These are phyloP conservation scores for Scheffersomyces segobiensis DNA, from an alignment of 1,139 yeast species.

Conservation along the genomic window DNA sequence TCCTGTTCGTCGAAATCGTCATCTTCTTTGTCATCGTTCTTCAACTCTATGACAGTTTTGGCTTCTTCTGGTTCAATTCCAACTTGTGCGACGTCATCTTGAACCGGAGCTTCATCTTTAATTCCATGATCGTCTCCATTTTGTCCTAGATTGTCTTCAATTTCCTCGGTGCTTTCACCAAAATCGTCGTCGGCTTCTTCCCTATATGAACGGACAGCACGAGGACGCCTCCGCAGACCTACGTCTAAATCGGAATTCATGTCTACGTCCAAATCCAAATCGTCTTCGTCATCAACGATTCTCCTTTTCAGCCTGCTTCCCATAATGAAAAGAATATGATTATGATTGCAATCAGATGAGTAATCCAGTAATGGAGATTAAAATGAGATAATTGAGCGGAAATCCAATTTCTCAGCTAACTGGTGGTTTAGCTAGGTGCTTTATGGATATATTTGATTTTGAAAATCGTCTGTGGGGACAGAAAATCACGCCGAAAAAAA, in stretches of 20 bases:
- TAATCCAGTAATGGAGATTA: background rate
- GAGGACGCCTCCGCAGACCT: background rate
- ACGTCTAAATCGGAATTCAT: conserved; percentile 17
- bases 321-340: conserved; percentile 3
- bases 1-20: conserved; percentile 33
- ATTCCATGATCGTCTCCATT: conserved; percentile 3
- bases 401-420: background rate
- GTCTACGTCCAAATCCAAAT: conserved; percentile 16
- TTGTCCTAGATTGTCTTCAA: conserved; percentile 11
- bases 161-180: conserved; percentile 15
- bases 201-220: conserved; percentile 6
- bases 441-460: background rate
- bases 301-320: conserved; percentile 17
- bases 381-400: background rate
- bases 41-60: conserved; percentile 9
- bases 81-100: conserved; percentile 6
- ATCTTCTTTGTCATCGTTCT: conserved; percentile 24
- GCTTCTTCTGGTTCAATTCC: conserved; percentile 1
- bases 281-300: conserved; percentile 17
- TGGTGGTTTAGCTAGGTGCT: background rate
- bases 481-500: background rate
- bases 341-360: background rate
- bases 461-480: background rate
- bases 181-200: conserved; percentile 16
- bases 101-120: conserved; percentile 9